Conservation (phyloP, 306 rosid genomes). For the Glycyrrhiza uralensis region DNA sequence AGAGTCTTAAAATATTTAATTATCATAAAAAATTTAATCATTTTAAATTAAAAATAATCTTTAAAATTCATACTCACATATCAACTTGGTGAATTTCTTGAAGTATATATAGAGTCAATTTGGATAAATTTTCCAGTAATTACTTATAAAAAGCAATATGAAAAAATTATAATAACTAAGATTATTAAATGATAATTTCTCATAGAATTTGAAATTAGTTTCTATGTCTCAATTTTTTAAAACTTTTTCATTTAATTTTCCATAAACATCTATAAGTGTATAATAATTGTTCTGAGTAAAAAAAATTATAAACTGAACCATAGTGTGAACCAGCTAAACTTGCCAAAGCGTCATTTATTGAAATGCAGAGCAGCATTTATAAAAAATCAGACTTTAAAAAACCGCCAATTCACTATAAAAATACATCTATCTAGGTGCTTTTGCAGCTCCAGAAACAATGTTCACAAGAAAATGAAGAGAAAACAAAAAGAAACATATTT, state of each 20-base stretch:
- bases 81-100: not conserved
- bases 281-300: too few species aligned
- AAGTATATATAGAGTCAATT: not conserved
- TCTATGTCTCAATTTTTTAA: too few species aligned
- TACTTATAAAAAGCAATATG: too few species aligned
- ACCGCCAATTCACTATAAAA: constrained; percentile 22
- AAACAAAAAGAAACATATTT: not conserved
- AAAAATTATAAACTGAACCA: too few species aligned
- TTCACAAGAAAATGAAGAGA: not conserved
- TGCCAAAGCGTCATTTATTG: constrained; percentile 29
- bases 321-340: not conserved
- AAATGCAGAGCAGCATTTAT: not conserved
- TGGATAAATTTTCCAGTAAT: too few species aligned
- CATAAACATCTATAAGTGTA: too few species aligned
- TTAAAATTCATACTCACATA: not conserved
- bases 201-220: too few species aligned
- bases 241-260: too few species aligned
- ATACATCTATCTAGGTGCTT: constrained; percentile 15
- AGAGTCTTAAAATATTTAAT: not conserved
- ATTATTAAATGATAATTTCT: too few species aligned
- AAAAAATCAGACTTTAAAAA: not conserved
- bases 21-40: not conserved
- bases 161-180: too few species aligned
- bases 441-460: constrained; percentile 28
- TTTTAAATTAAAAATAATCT: not conserved